Conservation (phyloP, 2,329 filamentous ascomycete species). For the Didymella segeticola region DNA sequence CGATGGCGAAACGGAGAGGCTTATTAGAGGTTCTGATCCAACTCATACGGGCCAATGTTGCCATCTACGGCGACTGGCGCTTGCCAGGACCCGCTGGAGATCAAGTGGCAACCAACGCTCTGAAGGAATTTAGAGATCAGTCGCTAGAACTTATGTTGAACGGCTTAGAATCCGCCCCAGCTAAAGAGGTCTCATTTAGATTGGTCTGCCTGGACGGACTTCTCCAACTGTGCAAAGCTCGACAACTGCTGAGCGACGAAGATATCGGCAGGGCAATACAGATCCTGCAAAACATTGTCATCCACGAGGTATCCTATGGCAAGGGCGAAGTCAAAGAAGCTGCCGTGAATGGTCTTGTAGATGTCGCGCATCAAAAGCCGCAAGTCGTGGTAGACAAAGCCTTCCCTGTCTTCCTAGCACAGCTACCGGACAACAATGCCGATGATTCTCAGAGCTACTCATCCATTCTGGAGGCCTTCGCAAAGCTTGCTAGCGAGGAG, state of each 20-base stretch:
- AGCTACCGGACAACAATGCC: conserved; percentile 64
- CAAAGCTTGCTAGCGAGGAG: conserved; percentile 67
- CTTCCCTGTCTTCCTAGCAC: conserved; percentile 70
- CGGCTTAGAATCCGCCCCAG: conserved; percentile 53
- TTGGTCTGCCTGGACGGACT: conserved; percentile 55
- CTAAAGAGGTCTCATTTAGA: conserved; percentile 59
- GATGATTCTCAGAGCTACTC: conserved; percentile 57
- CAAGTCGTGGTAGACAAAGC: conserved; percentile 68
- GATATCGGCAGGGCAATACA: conserved; percentile 61
- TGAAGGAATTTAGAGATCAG: conserved; percentile 51
- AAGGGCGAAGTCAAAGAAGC: conserved; percentile 65
- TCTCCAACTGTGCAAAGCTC: conserved; percentile 51
- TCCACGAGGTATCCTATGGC: conserved; percentile 64
- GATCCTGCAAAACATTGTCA: conserved; percentile 66
- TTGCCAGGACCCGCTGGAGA: conserved; percentile 48
- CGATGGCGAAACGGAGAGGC: conserved; percentile 67
- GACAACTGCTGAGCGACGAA: conserved; percentile 51
- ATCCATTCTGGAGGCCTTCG: conserved; percentile 67
- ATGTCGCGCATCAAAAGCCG: conserved; percentile 68
- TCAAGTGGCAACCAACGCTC: conserved; percentile 41
- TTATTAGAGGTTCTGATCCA: conserved; percentile 67
- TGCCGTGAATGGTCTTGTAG: conserved; percentile 64
- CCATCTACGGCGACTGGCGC: conserved; percentile 64
- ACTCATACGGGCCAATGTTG: conserved; percentile 64
- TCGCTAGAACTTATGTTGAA: conserved; percentile 52